Base-by-base conservation (phyloP, 805 yeast species). In the Saccharomycopsis sp. region DNA sequence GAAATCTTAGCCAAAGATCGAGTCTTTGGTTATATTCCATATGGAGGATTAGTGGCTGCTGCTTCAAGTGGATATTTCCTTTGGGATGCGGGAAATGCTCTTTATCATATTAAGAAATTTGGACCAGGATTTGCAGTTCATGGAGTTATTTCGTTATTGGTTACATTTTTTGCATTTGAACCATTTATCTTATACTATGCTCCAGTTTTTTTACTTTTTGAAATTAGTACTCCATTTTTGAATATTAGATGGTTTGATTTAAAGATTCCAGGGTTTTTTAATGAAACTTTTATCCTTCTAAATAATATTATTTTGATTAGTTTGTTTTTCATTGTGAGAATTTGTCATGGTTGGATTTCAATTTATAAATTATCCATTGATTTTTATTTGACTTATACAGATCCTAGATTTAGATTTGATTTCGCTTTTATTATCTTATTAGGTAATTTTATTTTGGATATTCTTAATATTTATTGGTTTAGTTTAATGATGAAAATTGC, bases 171-270 rank as follows among this genome's bases (percentile, higher is more conserved):
- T 45, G 72, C 82, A 3, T 63, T 78, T 46, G 54, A 67, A 18
- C 94, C 94, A 12, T 85, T 75, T 59, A 70, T 83, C 53, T 72
- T 77, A 61, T 85, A 87, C 47, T 77, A 76, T 64, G 74, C 82
- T 15, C 88, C 94, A 2, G 74, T 76, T 8, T 87, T 87, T 56
- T 66, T 88, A 52, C 58, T 82, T 49, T 87, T 82, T 60, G 96
- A 87, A 62, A 67, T 80, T 41, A 79, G 92, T 31, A 84, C 95
- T 13, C 95, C 96, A 12, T 86, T 86, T 58, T 84, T 87, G 47
- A 88, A 87, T 59, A 55, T 83, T 50, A 78, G 89, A 60, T 87
- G 95, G 95, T 85, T 81, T 58, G 76, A 84, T 15, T 63, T 80
- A 15, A 74, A 78, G 47, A 66, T 84, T 21, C 89, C 94, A 2